phyloP scores from a whole-genome alignment of 495 filamentous ascomycete genomes.

The Penicillium desertorum region DNA sequence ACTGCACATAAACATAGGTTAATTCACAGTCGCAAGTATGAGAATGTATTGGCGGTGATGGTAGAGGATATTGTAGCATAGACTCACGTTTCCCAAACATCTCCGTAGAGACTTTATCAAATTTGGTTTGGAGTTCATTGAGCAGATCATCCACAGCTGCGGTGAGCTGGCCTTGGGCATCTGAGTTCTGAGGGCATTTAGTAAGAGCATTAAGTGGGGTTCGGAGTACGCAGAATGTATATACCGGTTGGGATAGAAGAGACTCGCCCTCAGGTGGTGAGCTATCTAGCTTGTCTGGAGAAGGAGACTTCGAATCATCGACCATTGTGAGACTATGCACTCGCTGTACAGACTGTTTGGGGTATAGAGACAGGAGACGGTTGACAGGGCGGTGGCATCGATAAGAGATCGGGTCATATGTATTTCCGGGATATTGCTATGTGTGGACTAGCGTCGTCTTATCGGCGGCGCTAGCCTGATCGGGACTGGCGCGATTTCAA shows the following conservation, averaged over 20 bases:
- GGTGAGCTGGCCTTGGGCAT: conserved; percentile 62
- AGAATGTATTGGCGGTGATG: neutral
- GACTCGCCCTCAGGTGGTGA: conserved; percentile 19
- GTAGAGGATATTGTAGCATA: neutral
- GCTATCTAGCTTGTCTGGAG: conserved; percentile 17
- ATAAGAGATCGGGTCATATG: conserved; percentile 33
- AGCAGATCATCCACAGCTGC: conserved; percentile 82
- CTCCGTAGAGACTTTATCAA: conserved; percentile 74
- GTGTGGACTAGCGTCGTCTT: conserved; percentile 17
- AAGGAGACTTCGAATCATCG: conserved; percentile 16
- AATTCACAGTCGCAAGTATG: conserved; percentile 5
- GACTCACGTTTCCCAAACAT: conserved; percentile 83
- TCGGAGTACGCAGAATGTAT: neutral
- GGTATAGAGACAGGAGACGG: conserved; percentile 1
- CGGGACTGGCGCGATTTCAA: conserved; percentile 34
- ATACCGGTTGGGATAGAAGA: conserved; percentile 27
- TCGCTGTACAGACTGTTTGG: neutral
- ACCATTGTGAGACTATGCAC: conserved; percentile 24
- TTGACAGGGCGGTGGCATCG: conserved; percentile 2
- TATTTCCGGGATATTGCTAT: conserved; percentile 15
- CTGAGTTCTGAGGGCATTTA: conserved; percentile 28
- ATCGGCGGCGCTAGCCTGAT: conserved; percentile 32
- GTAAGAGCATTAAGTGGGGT: neutral
- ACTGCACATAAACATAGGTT: conserved; percentile 50
- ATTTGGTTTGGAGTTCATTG: conserved; percentile 79